Evolutionary conservation across 2,329 filamentous ascomycete species (phyloP).

Genomic region (Remersonia thermophila): DNA sequence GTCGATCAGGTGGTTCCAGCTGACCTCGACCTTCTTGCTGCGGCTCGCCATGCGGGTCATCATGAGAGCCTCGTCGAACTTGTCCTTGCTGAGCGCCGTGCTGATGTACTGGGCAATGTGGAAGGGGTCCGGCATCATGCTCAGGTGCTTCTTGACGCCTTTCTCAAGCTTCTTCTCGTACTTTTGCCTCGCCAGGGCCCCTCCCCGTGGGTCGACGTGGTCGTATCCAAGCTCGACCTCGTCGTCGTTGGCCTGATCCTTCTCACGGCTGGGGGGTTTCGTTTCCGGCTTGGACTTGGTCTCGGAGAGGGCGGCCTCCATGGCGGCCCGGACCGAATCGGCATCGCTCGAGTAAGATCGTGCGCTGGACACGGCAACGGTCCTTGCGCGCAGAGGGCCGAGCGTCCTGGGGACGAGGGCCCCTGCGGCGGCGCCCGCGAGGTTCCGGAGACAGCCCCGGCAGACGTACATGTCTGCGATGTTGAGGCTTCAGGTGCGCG

Average conservation of each 20-base stretch:
- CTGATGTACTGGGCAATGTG: slow-evolving; percentile 59
- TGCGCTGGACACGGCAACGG: neutral
- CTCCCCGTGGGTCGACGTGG: slow-evolving; percentile 1
- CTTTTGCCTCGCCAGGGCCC: slow-evolving; percentile 1
- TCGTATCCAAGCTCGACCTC: slow-evolving; percentile 11
- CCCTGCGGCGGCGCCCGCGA: slow-evolving; percentile 1
- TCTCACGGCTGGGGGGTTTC: neutral
- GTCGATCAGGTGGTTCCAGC: slow-evolving; percentile 80
- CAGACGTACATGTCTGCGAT: slow-evolving; percentile 27
- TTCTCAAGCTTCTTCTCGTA: slow-evolving; percentile 23
- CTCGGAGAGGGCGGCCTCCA: too few species aligned
- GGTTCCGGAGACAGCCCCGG: slow-evolving; percentile 23
- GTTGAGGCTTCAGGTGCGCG: neutral
- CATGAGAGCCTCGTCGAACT: slow-evolving; percentile 53
- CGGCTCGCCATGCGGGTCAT: slow-evolving; percentile 60
- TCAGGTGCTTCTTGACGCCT: slow-evolving; percentile 42
- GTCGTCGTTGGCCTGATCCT: neutral
- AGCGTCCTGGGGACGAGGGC: slow-evolving; percentile 3
- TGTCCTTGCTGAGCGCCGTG: slow-evolving; percentile 43
- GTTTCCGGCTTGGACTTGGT: neutral
- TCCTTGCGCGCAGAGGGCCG: neutral
- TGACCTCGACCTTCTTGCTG: slow-evolving; percentile 52
- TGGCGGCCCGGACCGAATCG: too few species aligned
- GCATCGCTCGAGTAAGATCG: neutral
- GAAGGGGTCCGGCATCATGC: slow-evolving; percentile 56